A percentile compares a stretch with the other conserved stretches of the same genome.
Conservation (phyloP, 108 stramenopile genomes). For the Pseudonitzschia delicatissima region DNA sequence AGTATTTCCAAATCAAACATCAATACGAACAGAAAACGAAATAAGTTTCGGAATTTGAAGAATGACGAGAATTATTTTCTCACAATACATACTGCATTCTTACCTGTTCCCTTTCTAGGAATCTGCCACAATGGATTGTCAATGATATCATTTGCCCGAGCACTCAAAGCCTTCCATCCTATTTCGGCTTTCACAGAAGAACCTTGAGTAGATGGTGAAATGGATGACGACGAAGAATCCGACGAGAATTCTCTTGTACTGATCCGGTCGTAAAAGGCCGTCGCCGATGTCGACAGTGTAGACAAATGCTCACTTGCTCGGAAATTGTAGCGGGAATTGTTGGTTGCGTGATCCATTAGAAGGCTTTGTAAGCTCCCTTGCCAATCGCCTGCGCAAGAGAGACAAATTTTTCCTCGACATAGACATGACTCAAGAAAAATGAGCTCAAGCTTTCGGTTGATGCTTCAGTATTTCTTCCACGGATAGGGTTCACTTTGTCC, state of each 20-base stretch:
- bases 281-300: not conserved
- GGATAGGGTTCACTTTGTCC: too few relatives aligned
- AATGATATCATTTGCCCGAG: constrained; percentile 14
- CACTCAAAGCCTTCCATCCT: not conserved
- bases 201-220: not conserved
- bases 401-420: not conserved
- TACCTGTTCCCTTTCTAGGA: constrained; percentile 37
- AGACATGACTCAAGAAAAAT: constrained; percentile 1
- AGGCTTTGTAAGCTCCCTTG: not conserved
- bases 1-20: too few relatives aligned
- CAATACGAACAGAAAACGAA: not conserved
- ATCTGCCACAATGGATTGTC: constrained; percentile 24
- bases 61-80: not conserved
- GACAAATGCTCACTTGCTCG: too few relatives aligned
- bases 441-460: constrained; percentile 32
- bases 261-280: not conserved
- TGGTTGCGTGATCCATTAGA: too few relatives aligned
- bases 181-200: too few relatives aligned
- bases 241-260: not conserved
- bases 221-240: not conserved
- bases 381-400: not conserved
- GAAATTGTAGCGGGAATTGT: too few relatives aligned
- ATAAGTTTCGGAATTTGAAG: not conserved
- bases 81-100: not conserved
- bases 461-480: too few relatives aligned